Conservation (phyloP, 192 early-diverging fungal genomes). For the Coemansia sp. region DNA sequence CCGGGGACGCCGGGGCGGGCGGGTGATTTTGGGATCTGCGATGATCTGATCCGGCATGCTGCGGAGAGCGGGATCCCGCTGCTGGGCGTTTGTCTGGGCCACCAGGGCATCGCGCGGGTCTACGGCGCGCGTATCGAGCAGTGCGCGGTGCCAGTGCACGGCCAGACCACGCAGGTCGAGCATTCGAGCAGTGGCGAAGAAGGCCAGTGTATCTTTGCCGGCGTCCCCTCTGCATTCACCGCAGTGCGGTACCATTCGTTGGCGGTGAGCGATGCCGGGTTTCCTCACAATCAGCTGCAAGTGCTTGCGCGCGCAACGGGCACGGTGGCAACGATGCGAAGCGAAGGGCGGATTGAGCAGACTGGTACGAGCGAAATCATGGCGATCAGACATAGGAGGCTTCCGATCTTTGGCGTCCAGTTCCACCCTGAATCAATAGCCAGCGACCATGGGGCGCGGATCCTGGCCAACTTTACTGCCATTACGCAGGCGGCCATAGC, state of each 20-base stretch:
- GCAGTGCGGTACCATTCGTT: slow-evolving; percentile 94
- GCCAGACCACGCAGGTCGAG: slow-evolving; percentile 65
- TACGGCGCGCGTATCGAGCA: slow-evolving; percentile 69
- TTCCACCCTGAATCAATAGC: slow-evolving; percentile 97
- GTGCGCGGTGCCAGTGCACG: slow-evolving; percentile 78
- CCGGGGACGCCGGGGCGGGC: slow-evolving; percentile 78
- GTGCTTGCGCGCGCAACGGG: slow-evolving; percentile 35
- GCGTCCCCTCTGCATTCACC: slow-evolving; percentile 64
- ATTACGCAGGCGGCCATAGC: slow-evolving; percentile 2
- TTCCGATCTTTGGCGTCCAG: slow-evolving; percentile 87
- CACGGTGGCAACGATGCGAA: not conserved
- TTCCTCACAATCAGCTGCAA: slow-evolving; percentile 19
- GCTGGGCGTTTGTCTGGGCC: slow-evolving; percentile 92
- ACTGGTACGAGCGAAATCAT: slow-evolving; percentile 59
- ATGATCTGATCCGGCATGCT: slow-evolving; percentile 12
- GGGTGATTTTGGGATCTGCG: slow-evolving; percentile 54
- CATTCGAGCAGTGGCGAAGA: not conserved
- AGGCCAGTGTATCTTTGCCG: slow-evolving; percentile 54
- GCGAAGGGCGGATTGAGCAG: not conserved
- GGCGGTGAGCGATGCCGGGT: slow-evolving; percentile 59
- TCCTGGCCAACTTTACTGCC: slow-evolving; percentile 72
- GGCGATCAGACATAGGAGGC: slow-evolving; percentile 70
- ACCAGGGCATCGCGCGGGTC: slow-evolving; percentile 79
- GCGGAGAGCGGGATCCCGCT: slow-evolving; percentile 63
- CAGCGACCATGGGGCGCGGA: slow-evolving; percentile 69